Evolutionary conservation across 768 basidiomycete species (phyloP).

Genomic region (Mycena indigotica): DNA sequence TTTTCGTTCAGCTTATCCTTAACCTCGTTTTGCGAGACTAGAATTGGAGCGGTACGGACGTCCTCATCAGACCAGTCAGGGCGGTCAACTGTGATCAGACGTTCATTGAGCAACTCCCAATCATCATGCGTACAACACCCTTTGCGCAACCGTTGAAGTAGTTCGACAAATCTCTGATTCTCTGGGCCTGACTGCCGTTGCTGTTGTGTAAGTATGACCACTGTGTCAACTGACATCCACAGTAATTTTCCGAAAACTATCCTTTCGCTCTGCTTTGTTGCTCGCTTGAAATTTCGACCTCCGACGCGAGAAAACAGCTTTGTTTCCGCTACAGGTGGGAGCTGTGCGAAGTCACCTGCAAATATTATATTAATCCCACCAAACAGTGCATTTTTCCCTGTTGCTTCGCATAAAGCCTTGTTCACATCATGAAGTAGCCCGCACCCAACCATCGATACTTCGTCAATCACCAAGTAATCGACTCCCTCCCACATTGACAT

Average conservation of each 20-base stretch:
- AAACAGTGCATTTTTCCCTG: slow-evolving; percentile 32
- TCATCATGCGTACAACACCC: slow-evolving; percentile 23
- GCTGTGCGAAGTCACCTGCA: slow-evolving; percentile 46
- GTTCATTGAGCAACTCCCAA: slow-evolving; percentile 12
- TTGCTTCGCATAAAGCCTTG: slow-evolving; percentile 34
- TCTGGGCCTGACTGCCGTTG: slow-evolving; percentile 7
- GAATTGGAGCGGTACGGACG: slow-evolving; percentile 25
- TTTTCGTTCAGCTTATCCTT: not conserved
- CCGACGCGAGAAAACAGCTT: not conserved
- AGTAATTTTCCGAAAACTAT: slow-evolving; percentile 11
- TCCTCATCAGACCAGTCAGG: not conserved
- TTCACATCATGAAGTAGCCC: slow-evolving; percentile 34
- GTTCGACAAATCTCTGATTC: not conserved
- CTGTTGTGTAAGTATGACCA: slow-evolving; percentile 9
- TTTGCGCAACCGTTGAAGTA: not conserved
- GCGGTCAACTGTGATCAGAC: not conserved
- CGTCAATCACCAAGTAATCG: slow-evolving; percentile 41
- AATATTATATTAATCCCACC: slow-evolving; percentile 46
- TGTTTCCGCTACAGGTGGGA: slow-evolving; percentile 37
- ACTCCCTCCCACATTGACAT: slow-evolving; percentile 42
- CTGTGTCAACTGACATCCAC: slow-evolving; percentile 11
- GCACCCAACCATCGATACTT: slow-evolving; percentile 43
- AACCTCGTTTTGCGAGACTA: slow-evolving; percentile 26
- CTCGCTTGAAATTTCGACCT: not conserved
- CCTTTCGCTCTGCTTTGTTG: not conserved